Percentiles rank a stretch among this genome's conserved stretches.
Evolutionary conservation across 2,329 filamentous ascomycete species (phyloP).

Genomic region (Fusarium austroafricanum): DNA sequence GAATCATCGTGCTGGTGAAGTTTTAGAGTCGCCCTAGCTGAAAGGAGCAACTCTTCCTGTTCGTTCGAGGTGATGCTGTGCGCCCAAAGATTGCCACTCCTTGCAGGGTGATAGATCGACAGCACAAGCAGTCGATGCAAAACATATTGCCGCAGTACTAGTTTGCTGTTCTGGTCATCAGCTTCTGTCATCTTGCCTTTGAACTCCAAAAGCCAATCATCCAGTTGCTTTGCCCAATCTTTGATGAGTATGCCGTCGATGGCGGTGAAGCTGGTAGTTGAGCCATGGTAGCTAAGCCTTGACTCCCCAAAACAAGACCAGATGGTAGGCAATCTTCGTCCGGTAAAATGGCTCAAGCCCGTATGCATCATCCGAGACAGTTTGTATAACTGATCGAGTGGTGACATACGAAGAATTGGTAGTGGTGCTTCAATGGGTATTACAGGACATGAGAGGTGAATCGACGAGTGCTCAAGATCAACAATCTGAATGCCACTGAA

Average conservation of each 20-base stretch:
- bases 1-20: conserved; percentile 21
- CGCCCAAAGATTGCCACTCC: conserved; percentile 11
- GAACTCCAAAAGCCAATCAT: conserved; percentile 16
- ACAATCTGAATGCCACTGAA: conserved; percentile 22
- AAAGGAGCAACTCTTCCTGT: conserved; percentile 12
- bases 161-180: conserved; percentile 20
- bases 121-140: conserved; percentile 4
- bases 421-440: conserved; percentile 20
- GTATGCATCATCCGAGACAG: conserved; percentile 20
- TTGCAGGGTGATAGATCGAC: conserved; percentile 6
- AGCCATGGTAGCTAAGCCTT: neutral
- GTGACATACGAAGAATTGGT: conserved; percentile 2
- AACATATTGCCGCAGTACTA: conserved; percentile 10
- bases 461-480: conserved; percentile 17
- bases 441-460: conserved; percentile 3
- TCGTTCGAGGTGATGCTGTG: conserved; percentile 16
- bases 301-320: conserved; percentile 21
- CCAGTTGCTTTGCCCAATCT: conserved; percentile 12
- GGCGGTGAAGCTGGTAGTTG: conserved; percentile 1
- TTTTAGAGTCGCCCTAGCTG: neutral
- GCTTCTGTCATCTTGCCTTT: conserved; percentile 13
- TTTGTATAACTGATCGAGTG: conserved; percentile 8
- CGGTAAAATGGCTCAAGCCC: conserved; percentile 2
- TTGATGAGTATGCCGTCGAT: conserved; percentile 6
- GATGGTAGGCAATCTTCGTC: neutral